A percentile compares a stretch with the other conserved stretches of the same genome.
These are phyloP conservation scores for Collybia mongolica DNA, from an alignment of 768 basidiomycete genomes.

Conservation along the genomic window DNA sequence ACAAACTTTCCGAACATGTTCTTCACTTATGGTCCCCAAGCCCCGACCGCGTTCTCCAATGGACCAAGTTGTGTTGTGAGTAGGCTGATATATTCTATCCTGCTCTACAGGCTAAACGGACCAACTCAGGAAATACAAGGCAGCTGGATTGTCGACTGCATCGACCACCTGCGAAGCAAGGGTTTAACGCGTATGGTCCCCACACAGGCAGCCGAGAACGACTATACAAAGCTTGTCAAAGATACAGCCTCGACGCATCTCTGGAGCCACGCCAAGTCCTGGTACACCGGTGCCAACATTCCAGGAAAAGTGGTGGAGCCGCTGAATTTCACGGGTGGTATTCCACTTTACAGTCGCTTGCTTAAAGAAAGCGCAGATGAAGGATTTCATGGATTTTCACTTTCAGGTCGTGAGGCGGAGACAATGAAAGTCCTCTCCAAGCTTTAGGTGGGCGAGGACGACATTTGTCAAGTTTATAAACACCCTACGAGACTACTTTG, in stretches of 20 bases:
- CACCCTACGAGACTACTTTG: too few species aligned
- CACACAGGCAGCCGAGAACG: slow-evolving; percentile 4
- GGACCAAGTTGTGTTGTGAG: slow-evolving; percentile 23
- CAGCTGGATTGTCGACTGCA: slow-evolving; percentile 21
- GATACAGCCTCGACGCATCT: slow-evolving; percentile 11
- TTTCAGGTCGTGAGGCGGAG: background rate
- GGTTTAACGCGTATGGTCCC: background rate
- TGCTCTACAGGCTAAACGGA: background rate
- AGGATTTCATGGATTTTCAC: slow-evolving; percentile 15
- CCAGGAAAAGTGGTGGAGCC: slow-evolving; percentile 20
- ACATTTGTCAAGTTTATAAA: too few species aligned
- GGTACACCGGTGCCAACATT: slow-evolving; percentile 24
- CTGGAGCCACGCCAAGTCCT: slow-evolving; percentile 20
- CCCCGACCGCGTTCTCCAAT: slow-evolving; percentile 22
- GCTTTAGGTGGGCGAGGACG: too few species aligned
- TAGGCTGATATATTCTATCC: background rate
- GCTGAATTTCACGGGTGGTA: slow-evolving; percentile 22
- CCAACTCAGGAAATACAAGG: slow-evolving; percentile 20
- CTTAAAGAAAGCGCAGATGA: slow-evolving; percentile 14
- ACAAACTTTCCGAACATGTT: slow-evolving; percentile 24
- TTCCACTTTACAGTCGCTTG: slow-evolving; percentile 15
- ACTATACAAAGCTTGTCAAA: slow-evolving; percentile 4
- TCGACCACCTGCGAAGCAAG: slow-evolving; percentile 11
- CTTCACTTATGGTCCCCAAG: slow-evolving; percentile 23
- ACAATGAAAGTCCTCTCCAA: too few species aligned